Percentiles rank a stretch among this genome's conserved stretches.
phyloP scores from a whole-genome alignment of 306 rosid genomes.

The Trifolium repens region DNA sequence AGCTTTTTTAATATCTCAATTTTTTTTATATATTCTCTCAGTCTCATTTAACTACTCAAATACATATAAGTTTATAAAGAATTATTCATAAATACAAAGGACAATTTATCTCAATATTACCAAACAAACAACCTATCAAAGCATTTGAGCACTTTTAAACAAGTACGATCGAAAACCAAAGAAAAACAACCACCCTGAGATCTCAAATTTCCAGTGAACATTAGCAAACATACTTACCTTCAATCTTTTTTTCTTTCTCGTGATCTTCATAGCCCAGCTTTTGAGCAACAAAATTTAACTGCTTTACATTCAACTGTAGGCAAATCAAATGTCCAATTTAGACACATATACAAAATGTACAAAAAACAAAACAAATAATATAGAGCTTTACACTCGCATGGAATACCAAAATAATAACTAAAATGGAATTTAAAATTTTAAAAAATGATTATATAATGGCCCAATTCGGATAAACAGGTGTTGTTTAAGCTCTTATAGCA shows the following conservation, averaged over 20 bases:
- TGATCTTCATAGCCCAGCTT: constrained; percentile 17
- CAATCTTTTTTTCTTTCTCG: constrained; percentile 31
- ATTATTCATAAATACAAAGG: neutral
- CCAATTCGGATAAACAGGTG: neutral
- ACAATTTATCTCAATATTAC: neutral
- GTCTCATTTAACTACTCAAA: neutral
- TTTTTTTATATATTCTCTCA: no score
- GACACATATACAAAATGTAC: neutral
- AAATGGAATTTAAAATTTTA: neutral
- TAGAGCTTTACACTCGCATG: neutral
- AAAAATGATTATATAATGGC: neutral
- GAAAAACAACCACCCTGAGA: neutral
- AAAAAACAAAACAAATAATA: neutral
- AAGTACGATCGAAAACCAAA: neutral
- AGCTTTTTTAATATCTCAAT: neutral
- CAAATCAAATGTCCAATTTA: constrained; percentile 6
- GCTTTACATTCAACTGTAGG: constrained; percentile 61
- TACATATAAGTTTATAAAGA: neutral
- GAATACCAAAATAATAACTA: constrained; percentile 10
- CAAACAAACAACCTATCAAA: constrained; percentile 2
- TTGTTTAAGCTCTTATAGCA: no score
- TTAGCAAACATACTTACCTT: constrained; percentile 45
- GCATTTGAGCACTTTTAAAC: constrained; percentile 4
- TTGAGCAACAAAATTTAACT: constrained; percentile 61
- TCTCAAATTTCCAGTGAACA: neutral